phyloP scores from a whole-genome alignment of 306 rosid species.

The Rosa multiflora region DNA sequence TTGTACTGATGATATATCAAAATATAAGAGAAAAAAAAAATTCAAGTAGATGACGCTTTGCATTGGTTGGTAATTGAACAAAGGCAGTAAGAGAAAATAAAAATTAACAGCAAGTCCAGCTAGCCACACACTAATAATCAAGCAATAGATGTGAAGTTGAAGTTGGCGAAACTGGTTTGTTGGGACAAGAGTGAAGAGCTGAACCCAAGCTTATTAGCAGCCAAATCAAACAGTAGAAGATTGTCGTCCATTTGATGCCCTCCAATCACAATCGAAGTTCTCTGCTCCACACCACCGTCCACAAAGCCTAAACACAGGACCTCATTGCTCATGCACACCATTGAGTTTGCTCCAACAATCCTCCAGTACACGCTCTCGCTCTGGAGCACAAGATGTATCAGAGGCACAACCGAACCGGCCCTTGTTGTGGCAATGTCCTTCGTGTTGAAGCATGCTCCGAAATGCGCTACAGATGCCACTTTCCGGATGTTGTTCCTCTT shows the following conservation, averaged over 20 bases:
- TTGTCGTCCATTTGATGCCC: slow-evolving; percentile 47
- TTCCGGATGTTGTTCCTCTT: slow-evolving; percentile 9
- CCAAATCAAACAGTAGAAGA: slow-evolving; percentile 41
- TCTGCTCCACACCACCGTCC: slow-evolving; percentile 11
- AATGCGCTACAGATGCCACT: slow-evolving; percentile 47
- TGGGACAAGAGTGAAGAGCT: slow-evolving; percentile 33
- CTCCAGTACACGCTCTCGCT: slow-evolving; percentile 41
- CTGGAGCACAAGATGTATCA: slow-evolving; percentile 49
- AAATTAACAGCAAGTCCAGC: too few relatives aligned
- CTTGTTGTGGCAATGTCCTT: slow-evolving; percentile 22
- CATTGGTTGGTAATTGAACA: too few relatives aligned
- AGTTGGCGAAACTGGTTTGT: slow-evolving; percentile 20
- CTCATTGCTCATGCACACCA: slow-evolving; percentile 35
- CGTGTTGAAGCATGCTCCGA: slow-evolving; percentile 43
- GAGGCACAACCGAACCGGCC: slow-evolving; percentile 47
- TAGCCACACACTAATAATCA: not conserved
- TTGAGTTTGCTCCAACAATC: slow-evolving; percentile 55
- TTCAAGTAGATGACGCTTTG: too few relatives aligned
- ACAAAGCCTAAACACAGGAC: slow-evolving; percentile 31
- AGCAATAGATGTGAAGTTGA: not conserved
- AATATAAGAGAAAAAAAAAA: too few relatives aligned
- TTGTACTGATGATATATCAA: too few relatives aligned
- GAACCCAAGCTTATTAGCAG: slow-evolving; percentile 52
- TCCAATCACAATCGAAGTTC: slow-evolving; percentile 48
- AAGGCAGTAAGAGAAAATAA: too few relatives aligned